Base-by-base conservation (phyloP, 257 asterid species). In the Hygrophila difformis region DNA sequence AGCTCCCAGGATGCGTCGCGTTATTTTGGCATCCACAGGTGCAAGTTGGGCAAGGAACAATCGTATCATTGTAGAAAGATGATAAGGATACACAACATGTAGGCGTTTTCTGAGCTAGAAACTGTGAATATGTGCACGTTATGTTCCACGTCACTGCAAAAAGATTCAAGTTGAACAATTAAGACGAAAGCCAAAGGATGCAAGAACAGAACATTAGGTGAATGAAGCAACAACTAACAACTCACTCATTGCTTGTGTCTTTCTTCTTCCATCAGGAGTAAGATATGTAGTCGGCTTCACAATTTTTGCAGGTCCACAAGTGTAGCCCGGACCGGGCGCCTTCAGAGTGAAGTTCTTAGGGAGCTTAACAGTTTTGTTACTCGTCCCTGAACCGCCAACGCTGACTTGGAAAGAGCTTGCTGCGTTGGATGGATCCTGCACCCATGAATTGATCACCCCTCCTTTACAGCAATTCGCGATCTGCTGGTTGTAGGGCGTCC, bases 21-120 rank as follows among this genome's bases (percentile, higher is more conserved):
- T 76, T 77, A 56, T 60, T 78, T 65, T 74, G 82, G 70, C 97
- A 87, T 50, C 97, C 97, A 62, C 97, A 87, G 0, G 95, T 80
- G 62, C 97, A 87, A 2, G 92, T 80, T 16, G 94, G 97, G 75
- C 97, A 87, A 19, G 93, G 93, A 6, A 87, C 97, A 40, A 87
- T 83, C 0, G 91, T 83, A 45, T 80, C 82, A 5, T 80, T 87
- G 67, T 87, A 83, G 60, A 87, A 87, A 14, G 97, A 80, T 3
- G 97, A 87, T 36, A 87, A 73, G 0, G 97, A 83, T 26, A 87
- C 97, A 12, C 97, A 87, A 47, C 97, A 87, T 6, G 77, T 59
- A 0, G 97, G 95, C 39, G 97, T 78, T 62, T 80, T 87, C 48
- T 78, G 88, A 49, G 94, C 95, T 17, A 87, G 74, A 63, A 83